Base-by-base conservation (phyloP, 2,329 filamentous ascomycete genomes). In the Sordariomycetes sp. region DNA sequence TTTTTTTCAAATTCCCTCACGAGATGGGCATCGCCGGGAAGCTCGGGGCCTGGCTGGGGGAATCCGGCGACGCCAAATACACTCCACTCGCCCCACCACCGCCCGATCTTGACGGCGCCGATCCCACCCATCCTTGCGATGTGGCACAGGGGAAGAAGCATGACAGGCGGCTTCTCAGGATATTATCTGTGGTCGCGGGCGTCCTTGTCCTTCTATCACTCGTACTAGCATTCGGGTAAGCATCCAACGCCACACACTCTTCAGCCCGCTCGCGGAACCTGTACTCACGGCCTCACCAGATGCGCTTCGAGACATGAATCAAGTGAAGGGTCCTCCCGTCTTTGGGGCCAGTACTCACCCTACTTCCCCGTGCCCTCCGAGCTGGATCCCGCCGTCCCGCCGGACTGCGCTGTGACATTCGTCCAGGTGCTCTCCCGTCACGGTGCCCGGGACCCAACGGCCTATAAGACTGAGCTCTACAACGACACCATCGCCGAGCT, bases 281-380 rank as follows among this genome's bases (percentile, higher is more conserved):
- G n/a, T 18, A 2, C 48, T 57, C 12, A 57, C 40, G 16, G 24
- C 18, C 32, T 16, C 10, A 16, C 14, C 46, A 56, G 54, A 10
- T 50, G 25, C 55, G 48, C 35, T 18, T 58, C 25, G 2, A 14
- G 46, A 12, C 25, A 48, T 10, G 40, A 52, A 2, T 10, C 55
- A n/a, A 18, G 54, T n/a, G 16, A n/a, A 6, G 12, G 18, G 4
- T 37, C 43, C 22, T 32, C 84, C 1, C 87, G 84, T 63, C 79
- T 77, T 58, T 96, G 90, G 90, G 92, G 91, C 59, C 90, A 93
- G 69, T 96, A 96, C 70, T 88, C 90, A 20, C 89, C 91, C 1
- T 95, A 85, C 73, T 96, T 89, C 71, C 80, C 86, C 1, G 86
- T 92, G 0, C 79, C 85, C 7, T 90, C 87, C 1, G 75, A 81